Evolutionary conservation across 176 grass and related monocot species (phyloP), one percentile per base, ranked within the genome.

Genomic region (Tuctoria greenei): DNA sequence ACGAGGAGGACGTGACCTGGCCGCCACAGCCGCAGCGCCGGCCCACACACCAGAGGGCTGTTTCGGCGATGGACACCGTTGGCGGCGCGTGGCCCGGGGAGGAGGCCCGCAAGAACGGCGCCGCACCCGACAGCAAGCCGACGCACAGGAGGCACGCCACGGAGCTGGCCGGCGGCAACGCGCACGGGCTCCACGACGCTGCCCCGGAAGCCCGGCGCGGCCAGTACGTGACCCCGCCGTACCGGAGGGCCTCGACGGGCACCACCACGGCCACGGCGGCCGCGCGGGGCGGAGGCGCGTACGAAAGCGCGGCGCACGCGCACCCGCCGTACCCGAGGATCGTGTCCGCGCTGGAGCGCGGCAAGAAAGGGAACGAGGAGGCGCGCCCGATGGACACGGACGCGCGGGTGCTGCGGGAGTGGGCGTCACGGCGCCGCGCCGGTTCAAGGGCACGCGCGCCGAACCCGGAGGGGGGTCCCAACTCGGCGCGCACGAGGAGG

Each of bases 341-440:
- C 55, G 55, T 45, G 74, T 88, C 86, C 0, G 80, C 86, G 75
- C 75, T 88, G 80, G 86, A 88, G 69, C 52, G 86, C 69, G 4
- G 80, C 24, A 83, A 88, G 55, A 58, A 58, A 80, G 69, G 86
- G 86, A 69, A 88, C 81, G 80, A 88, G 86, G 81, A 79, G 75
- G 86, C 83, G 55, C 80, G 69, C 44, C 26, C 55, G 86, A 83
- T 83, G 6, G 86, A 80, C 75, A 88, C 86, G 36, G 80, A 79
- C 86, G 80, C 69, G 55, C 86, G 80, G 63, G 36, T 63, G 69
- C n/a, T 79, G 55, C 86, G 83, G 81, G 86, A 88, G 86, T 42
- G 47, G 63, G 63, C 79, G 69, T n/a, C 83, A 88, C 75, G 86
- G 85, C 74, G 74, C 38, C 46, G 42, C 61, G 36, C 65, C 85